Evolutionary conservation across 306 rosid species (phyloP).

Genomic region (Purshia tridentata): DNA sequence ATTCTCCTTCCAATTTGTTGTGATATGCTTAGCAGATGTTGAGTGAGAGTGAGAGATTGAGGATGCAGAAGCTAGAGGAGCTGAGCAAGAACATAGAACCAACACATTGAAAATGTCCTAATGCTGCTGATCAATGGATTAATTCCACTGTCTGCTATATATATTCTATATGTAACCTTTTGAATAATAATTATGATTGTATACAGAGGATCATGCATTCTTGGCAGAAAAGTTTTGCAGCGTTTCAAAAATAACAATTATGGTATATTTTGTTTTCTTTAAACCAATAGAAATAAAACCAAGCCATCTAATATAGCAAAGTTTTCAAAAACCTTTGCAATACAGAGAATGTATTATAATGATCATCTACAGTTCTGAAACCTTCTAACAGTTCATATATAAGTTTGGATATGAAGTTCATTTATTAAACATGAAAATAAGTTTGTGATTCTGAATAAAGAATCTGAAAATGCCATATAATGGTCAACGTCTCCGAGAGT

Average conservation of each 20-base stretch:
- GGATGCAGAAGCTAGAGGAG: slow-evolving; percentile 83
- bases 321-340: too few relatives aligned
- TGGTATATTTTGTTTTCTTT: too few relatives aligned
- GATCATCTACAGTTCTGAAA: too few relatives aligned
- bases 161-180: not conserved
- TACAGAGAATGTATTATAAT: too few relatives aligned
- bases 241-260: not conserved
- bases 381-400: too few relatives aligned
- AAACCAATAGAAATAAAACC: too few relatives aligned
- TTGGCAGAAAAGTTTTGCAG: not conserved
- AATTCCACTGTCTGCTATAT: slow-evolving; percentile 3
- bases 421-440: not conserved
- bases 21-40: slow-evolving; percentile 48
- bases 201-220: not conserved
- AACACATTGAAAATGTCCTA: slow-evolving; percentile 10
- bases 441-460: not conserved
- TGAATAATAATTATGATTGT: not conserved
- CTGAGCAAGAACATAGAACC: slow-evolving; percentile 61
- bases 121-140: not conserved
- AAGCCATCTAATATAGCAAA: too few relatives aligned
- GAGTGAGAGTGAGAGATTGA: slow-evolving; percentile 72
- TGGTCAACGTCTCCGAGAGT: not conserved
- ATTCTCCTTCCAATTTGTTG: not conserved
- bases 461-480: not conserved
- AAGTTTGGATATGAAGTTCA: not conserved